A percentile compares a stretch with the other conserved stretches of the same genome.
Evolutionary conservation across 225 moss, liverwort and hornwort genomes (phyloP).

Genomic region (Pseudisothecium myosuroides): DNA sequence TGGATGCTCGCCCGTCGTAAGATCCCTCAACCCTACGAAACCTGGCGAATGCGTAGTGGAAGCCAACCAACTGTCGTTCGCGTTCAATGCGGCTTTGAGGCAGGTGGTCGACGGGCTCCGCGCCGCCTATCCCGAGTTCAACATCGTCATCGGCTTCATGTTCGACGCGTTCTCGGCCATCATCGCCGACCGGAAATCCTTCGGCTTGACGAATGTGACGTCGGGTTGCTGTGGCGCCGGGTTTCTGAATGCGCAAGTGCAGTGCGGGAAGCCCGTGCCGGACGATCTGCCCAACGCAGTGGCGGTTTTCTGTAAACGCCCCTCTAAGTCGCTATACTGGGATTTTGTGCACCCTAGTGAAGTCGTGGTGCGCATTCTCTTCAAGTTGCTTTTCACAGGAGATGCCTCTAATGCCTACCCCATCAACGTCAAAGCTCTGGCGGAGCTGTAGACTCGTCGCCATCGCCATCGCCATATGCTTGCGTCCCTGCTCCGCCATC

Average conservation of each 20-base stretch:
- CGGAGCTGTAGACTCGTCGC: neutral
- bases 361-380: neutral
- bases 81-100: slow-evolving; percentile 24
- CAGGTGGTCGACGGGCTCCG: slow-evolving; percentile 15
- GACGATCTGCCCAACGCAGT: neutral
- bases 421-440: neutral
- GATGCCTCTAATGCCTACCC: neutral
- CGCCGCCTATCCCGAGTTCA: neutral
- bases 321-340: neutral
- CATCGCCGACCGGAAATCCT: neutral
- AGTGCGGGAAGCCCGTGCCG: slow-evolving; percentile 21
- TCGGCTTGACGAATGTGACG: slow-evolving; percentile 11
- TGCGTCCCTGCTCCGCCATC: neutral
- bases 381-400: neutral
- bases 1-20: neutral
- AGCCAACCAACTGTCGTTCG: slow-evolving; percentile 11
- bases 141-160: slow-evolving; percentile 1
- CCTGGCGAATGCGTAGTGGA: neutral
- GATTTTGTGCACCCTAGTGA: neutral
- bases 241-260: slow-evolving; percentile 14
- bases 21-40: neutral
- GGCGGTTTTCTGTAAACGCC: neutral
- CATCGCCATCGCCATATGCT: neutral
- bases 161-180: slow-evolving; percentile 4
- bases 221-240: slow-evolving; percentile 31